Base-by-base conservation (phyloP, 345 rosid species). In the Dipteronia dyeriana region DNA sequence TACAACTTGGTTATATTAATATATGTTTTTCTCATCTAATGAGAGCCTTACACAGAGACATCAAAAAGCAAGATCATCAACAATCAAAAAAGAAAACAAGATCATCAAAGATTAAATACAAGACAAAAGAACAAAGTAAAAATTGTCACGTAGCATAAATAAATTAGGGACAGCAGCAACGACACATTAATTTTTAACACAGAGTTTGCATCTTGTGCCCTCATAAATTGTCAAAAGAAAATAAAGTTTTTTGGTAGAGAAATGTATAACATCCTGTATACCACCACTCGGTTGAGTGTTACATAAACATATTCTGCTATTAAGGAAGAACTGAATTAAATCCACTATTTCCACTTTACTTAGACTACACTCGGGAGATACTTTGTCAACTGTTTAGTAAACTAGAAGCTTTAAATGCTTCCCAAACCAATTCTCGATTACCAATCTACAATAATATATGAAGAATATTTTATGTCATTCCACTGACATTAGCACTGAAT, bases 211-310 rank as follows among this genome's bases (percentile, higher is more conserved):
- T 56, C 19, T 34, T n/a, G 26, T 26, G 26, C 23, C 66, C 41
- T 76, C 38, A 76, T 45, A 38, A 14, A 45, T 47, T 23, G 39
- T 43, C 2, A 68, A 69, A 45, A 49, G 63, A 77, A 69, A 65
- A 60, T 53, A 45, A 73, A 76, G 75, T 31, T 80, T 41, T 81
- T 66, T 61, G 10, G 59, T 53, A 76, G 25, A 39, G 34, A 25
- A 76, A 26, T 31, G 68, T 70, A 75, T 90, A 92, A 95, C 99
- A 95, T 90, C 99, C 99, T 51, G 99, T 70, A 89, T 76, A 81
- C 99, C 98, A 62, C 99, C 99, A 22, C 99, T 94, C 9, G 97
- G 93, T 79, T 70, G 80, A n/a, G 99, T 70, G 74, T 53, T 49
- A 43, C n/a, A n/a, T n/a, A 49, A 69, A 5, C 26, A 26, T 26